phyloP scores from a whole-genome alignment of 768 basidiomycete species.

The Xerocomellus amylosporus region DNA sequence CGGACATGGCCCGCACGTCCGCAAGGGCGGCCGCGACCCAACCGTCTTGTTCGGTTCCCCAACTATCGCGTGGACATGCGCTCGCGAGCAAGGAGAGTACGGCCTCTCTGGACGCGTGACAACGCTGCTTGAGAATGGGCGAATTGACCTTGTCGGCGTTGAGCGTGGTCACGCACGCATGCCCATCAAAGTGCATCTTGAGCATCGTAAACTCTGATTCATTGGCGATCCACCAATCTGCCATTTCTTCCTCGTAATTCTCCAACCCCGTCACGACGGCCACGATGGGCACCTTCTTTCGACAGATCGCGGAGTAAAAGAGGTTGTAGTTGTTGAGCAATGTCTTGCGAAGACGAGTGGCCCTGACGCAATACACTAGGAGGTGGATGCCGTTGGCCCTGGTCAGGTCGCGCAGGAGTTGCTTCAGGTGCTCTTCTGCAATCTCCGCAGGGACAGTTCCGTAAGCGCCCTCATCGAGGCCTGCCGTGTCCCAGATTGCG shows the following conservation, averaged over 20 bases:
- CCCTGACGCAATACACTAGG: constrained; percentile 35
- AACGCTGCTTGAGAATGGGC: constrained; percentile 27
- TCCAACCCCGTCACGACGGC: constrained; percentile 38
- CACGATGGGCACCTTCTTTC: constrained; percentile 37
- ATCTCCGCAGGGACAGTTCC: constrained; percentile 31
- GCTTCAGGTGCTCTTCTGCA: constrained; percentile 27
- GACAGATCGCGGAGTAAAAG: constrained; percentile 37
- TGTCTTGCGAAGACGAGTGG: constrained; percentile 26
- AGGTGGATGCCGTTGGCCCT: constrained; percentile 30
- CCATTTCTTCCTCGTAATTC: constrained; percentile 32
- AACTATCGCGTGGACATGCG: constrained; percentile 22
- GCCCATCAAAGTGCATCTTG: constrained; percentile 34
- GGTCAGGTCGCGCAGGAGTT: constrained; percentile 24
- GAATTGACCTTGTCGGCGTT: constrained; percentile 29
- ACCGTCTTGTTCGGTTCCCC: constrained; percentile 20
- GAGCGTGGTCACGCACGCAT: constrained; percentile 41
- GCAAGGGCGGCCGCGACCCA: constrained; percentile 22
- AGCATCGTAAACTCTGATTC: constrained; percentile 24
- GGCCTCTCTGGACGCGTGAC: constrained; percentile 24
- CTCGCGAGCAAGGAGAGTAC: constrained; percentile 20
- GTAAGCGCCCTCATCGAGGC: constrained; percentile 36
- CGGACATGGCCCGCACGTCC: constrained; percentile 26
- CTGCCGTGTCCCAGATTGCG: constrained; percentile 38
- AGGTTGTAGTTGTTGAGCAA: constrained; percentile 37
- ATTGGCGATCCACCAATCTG: constrained; percentile 35